Evolutionary conservation across 495 filamentous ascomycete species (phyloP), one percentile per base, ranked within the genome.

Genomic region (Chaetomium cochliodes): DNA sequence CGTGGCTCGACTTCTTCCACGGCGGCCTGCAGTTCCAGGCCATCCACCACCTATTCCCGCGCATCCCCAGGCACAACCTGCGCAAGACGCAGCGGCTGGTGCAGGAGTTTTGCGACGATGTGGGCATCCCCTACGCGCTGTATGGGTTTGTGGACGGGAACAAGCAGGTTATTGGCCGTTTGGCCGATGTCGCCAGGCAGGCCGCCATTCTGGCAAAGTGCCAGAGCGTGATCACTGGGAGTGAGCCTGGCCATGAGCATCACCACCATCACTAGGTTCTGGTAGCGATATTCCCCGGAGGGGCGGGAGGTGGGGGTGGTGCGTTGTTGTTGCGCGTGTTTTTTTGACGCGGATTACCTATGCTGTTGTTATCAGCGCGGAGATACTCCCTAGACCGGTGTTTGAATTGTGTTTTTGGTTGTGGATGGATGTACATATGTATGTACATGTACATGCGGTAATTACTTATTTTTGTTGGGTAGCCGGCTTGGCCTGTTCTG

Each of bases 21-120:
- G 94, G 94, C 20, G 94, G 94, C 42, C 79, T 98, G 72, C 94
- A 98, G 75, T 98, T 97, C 74, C 94, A 98, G 75, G 94, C 90
- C 37, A 90, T 98, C 62, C 94, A 98, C 68, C 94, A 98, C 74
- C 81, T 98, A 20, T 98, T 87, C 71, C 94, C 94, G 15, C 85
- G 94, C n/a, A 91, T 98, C 66, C 94, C 94, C 46, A 83, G 94
- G 47, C 96, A 98, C 70, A 98, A 98, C 76, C 84, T 98, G 54
- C 85, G 94, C 28, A 80, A 81, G 54, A 87, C 91, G 9, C 94
- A 97, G 78, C 87, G 85, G 65, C 80, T 96, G 42, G 90, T 98
- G 16, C 84, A 90, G 70, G 90, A 92, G 9, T 98, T 97, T 74
- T 98, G 94, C 70, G 81, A 87, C 23, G 92, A 97, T 22, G 92